phyloP scores from a whole-genome alignment of 176 grass and related monocot species.

The Triticum monococcum region DNA sequence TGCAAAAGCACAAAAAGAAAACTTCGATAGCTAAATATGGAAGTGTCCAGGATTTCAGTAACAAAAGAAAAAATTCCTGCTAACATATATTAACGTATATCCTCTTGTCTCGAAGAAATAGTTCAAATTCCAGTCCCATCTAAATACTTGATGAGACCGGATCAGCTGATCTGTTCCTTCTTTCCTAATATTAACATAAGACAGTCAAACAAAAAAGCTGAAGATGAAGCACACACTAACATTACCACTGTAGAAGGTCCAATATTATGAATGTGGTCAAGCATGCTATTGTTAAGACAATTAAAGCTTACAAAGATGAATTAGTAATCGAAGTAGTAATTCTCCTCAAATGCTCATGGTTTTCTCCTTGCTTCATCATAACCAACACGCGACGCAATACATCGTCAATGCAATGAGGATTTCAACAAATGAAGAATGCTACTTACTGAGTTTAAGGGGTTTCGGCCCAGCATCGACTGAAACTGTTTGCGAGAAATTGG shows the following conservation, averaged over 20 bases:
- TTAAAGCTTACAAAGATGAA: neutral
- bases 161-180: neutral
- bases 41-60: neutral
- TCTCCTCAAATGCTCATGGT: neutral
- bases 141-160: neutral
- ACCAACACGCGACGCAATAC: too few relatives aligned
- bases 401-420: neutral
- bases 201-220: neutral
- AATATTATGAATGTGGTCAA: neutral
- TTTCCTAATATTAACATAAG: neutral
- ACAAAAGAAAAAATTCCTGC: neutral
- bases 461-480: conserved; percentile 27
- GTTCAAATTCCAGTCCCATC: neutral
- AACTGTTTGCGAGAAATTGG: conserved; percentile 40
- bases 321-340: neutral
- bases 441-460: conserved; percentile 47
- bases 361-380: neutral
- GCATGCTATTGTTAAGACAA: neutral
- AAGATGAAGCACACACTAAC: neutral
- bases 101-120: neutral
- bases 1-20: neutral
- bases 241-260: neutral
- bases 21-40: neutral
- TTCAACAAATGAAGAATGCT: neutral
- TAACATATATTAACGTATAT: neutral